Conservation (phyloP, 352 stramenopile species). For the Pythium plurisporium region DNA sequence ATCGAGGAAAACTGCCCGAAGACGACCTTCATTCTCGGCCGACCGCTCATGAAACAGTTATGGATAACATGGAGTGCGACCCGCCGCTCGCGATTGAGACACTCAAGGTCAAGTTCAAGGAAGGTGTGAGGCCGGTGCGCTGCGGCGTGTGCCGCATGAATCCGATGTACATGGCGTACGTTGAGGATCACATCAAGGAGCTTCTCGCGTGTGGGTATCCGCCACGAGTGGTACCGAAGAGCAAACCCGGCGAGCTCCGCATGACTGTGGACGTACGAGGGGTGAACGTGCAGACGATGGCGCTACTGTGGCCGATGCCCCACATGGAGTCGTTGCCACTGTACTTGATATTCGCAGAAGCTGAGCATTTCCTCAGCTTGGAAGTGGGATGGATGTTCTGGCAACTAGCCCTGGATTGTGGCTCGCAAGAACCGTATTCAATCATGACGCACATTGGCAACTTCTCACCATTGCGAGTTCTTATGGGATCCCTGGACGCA, state of each 20-base stretch:
- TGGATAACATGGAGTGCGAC: background rate
- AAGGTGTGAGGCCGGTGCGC: conserved; percentile 4
- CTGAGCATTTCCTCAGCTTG: background rate
- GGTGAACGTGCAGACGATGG: conserved; percentile 9
- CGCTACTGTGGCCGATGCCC: conserved; percentile 22
- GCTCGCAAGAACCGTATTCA: conserved; percentile 15
- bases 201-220: background rate
- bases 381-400: conserved; percentile 9
- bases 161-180: background rate
- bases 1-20: background rate
- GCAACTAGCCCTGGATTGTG: conserved; percentile 17
- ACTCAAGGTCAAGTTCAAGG: background rate
- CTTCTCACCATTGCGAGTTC: conserved; percentile 11
- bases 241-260: background rate
- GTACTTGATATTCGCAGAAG: background rate
- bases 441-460: conserved; percentile 17
- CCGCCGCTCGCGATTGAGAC: background rate
- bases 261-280: background rate
- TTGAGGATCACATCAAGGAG: background rate
- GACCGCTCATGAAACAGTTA: background rate
- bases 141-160: background rate
- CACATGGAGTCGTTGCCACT: conserved; percentile 2
- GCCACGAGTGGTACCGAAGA: background rate
- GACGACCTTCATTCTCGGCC: background rate
- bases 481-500: conserved; percentile 15